Base-by-base conservation (phyloP, 768 basidiomycete genomes). In the Nidularia pulvinata region DNA sequence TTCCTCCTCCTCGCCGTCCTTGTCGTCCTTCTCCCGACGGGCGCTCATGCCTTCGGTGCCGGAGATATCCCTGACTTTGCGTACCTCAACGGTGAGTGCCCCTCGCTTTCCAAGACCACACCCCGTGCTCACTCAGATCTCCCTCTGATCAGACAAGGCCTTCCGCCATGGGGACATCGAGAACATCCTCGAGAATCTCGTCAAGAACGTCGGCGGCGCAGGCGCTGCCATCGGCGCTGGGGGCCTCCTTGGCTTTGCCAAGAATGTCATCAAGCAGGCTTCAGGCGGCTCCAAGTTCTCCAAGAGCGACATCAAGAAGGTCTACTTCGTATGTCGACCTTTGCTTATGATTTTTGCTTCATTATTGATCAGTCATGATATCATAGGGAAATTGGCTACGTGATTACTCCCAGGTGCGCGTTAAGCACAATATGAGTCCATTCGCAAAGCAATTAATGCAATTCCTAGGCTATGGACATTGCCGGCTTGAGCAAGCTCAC, bases 131-230 rank as follows among this genome's bases (percentile, higher is more conserved):
- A 33, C 57, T 34, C 36, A 22, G 19, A 42, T 7, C 45, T 13
- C 22, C 44, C 37, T 46, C 16, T 35, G 9, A 48, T 25, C 58
- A 82, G 83, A 83, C 66, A 89, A 86, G 65, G 88, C 88, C 0
- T 91, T 85, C 68, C 75, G 87, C 49, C 88, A 89, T 73, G 86
- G 88, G 11, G 89, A 91, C 61, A 89, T 89, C 48, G 88, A 89
- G 70, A 81, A 82, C 61, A 77, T 86, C 56, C 77, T 89, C 30
- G 77, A 79, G 35, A 76, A 74, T n/a, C 68, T 87, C 5, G 77
- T 77, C 49, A 88, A 88, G 63, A 73, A 75, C 37, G 81, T 75
- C 7, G 81, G 82, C 13, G 70, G n/a, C n/a, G n/a, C n/a, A n/a
- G n/a, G 72, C 52, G 69, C 67, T 30, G 73, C 72, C 10, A 57